Conservation (phyloP, 768 basidiomycete species). For the Suillus cothurnatus region DNA sequence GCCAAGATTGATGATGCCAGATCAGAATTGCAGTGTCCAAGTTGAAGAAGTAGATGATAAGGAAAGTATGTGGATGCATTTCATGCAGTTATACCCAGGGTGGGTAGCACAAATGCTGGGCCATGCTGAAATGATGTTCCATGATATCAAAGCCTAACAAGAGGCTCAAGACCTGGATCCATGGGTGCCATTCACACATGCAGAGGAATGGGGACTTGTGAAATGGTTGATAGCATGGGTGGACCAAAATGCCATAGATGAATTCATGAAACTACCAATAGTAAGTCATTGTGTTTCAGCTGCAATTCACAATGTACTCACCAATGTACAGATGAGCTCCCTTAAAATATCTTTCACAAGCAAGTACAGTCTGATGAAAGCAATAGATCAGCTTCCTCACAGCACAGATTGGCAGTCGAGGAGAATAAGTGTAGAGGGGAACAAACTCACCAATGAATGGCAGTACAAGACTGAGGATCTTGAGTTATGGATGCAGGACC, state of each 20-base stretch:
- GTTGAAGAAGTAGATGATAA: conserved; percentile 1
- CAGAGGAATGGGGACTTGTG: conserved; percentile 22
- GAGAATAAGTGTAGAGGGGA: conserved; percentile 13
- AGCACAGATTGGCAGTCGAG: conserved; percentile 17
- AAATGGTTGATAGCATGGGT: conserved; percentile 22
- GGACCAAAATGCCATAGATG: conserved; percentile 21
- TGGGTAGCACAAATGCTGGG: neutral
- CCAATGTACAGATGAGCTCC: neutral
- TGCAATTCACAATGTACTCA: neutral
- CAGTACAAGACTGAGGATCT: conserved; percentile 13
- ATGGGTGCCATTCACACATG: conserved; percentile 14
- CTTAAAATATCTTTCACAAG: conserved; percentile 2
- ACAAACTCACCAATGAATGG: conserved; percentile 12
- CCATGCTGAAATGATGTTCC: conserved; percentile 9
- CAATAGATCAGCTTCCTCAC: conserved; percentile 14
- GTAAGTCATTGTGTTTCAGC: conserved; percentile 20
- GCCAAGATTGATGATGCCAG: neutral
- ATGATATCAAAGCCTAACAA: conserved; percentile 6
- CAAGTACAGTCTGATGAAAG: conserved; percentile 3
- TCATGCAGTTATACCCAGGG: conserved; percentile 2
- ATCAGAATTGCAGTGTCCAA: neutral
- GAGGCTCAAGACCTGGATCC: neutral
- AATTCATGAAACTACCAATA: conserved; percentile 23
- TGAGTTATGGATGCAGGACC: conserved; percentile 27
- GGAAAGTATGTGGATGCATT: neutral